These are phyloP conservation scores for Aegilops umbellulata DNA, from an alignment of 176 grass and related monocot species.

Conservation along the genomic window DNA sequence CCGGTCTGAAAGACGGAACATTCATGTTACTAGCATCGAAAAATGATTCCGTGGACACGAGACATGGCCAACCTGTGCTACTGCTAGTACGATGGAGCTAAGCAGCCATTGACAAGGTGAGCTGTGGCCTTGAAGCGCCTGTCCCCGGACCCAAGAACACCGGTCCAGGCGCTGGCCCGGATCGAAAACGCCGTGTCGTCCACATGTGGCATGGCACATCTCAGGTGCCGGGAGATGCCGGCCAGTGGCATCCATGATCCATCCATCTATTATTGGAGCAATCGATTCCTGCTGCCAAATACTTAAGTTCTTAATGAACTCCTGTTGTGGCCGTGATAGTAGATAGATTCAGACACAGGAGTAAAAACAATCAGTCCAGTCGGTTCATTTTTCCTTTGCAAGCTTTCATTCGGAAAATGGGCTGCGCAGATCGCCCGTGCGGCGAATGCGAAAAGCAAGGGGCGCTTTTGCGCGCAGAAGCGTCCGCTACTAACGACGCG, in stretches of 20 bases:
- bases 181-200: conserved; percentile 25
- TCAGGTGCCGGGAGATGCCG: conserved; percentile 18
- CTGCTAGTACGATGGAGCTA: background rate
- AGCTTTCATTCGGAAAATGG: too few species aligned
- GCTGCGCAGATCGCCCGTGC: background rate
- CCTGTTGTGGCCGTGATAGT: too few species aligned
- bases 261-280: background rate
- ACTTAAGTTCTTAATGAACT: too few species aligned
- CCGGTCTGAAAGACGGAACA: background rate
- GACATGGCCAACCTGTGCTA: background rate
- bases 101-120: background rate
- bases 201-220: background rate
- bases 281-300: too few species aligned
- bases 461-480: background rate
- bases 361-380: too few species aligned
- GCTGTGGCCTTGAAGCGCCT: background rate
- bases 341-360: too few species aligned
- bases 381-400: too few species aligned
- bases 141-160: background rate
- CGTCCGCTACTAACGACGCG: background rate
- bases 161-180: background rate
- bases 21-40: background rate
- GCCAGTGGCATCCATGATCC: background rate
- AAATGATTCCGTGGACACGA: background rate
- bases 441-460: background rate